Evolutionary conservation across 257 asterid species (phyloP).

Genomic region (Ligustrum vulgare): DNA sequence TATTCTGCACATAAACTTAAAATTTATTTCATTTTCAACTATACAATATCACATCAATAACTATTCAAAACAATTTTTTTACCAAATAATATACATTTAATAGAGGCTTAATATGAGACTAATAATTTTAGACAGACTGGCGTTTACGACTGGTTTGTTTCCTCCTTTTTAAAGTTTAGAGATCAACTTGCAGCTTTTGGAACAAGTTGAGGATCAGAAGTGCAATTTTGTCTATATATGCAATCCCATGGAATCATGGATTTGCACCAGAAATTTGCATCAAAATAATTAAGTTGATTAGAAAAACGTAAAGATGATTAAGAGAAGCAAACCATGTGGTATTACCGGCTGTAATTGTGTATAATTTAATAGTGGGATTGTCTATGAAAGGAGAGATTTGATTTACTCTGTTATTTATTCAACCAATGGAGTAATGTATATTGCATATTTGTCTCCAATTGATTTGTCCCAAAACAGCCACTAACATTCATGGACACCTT

Average conservation of each 20-base stretch:
- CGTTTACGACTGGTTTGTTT: too few species aligned
- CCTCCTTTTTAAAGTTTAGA: too few species aligned
- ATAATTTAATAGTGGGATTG: slow-evolving; percentile 27
- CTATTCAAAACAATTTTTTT: too few species aligned
- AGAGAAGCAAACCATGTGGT: slow-evolving; percentile 64
- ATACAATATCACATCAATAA: too few species aligned
- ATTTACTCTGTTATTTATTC: slow-evolving; percentile 33
- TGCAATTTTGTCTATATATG: neutral
- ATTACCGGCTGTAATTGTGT: slow-evolving; percentile 43
- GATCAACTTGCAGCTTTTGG: too few species aligned
- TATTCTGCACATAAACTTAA: too few species aligned
- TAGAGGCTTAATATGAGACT: too few species aligned
- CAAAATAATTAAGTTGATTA: slow-evolving; percentile 26
- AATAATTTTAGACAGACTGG: too few species aligned
- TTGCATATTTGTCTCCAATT: slow-evolving; percentile 33
- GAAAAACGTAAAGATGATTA: slow-evolving; percentile 25
- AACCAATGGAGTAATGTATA: slow-evolving; percentile 5
- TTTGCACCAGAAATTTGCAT: neutral
- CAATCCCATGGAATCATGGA: neutral
- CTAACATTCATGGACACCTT: slow-evolving; percentile 21
- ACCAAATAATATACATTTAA: too few species aligned
- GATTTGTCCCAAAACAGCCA: slow-evolving; percentile 36
- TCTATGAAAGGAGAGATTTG: slow-evolving; percentile 29
- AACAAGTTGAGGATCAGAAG: neutral
- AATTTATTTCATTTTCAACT: too few species aligned